Evolutionary conservation across 345 rosid genomes (phyloP), one percentile per base, ranked within the genome.

Genomic region (Euclidium syriacum): DNA sequence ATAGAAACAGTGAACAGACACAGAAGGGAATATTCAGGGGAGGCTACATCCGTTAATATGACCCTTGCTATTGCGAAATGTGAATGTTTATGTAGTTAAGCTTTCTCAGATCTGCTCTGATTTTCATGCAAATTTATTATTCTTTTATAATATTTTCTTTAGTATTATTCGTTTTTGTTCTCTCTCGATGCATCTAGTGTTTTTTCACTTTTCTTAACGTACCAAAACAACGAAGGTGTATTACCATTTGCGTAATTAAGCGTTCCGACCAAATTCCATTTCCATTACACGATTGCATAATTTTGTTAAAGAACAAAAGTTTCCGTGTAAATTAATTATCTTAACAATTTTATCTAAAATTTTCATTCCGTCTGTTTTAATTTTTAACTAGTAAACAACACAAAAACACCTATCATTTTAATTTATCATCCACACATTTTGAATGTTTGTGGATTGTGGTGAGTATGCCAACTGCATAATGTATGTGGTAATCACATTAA

Each of bases 41-140:
- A 71, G 75, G 75, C 65, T 38, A 71, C 19, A 71, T 64, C 60
- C 20, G 65, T 57, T 64, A 48, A 64, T 39, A 40, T 50, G 70
- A 33, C 75, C 74, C 30, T 70, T 71, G 70, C 70, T 20, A 46
- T 47, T 62, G 27, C 57, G 70, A 63, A 62, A 46, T 68, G 52
- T 40, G 72, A 67, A 57, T 29, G 52, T 49, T n/a, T 49, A 38
- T 29, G 3, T 30, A 22, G 20, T 60, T 24, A 58, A 58, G 17
- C 6, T 53, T 60, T 61, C 49, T 61, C 26, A 17, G 19, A 42
- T 60, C 48, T 69, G 11, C 49, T 19, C 42, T 34, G 62, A 61
- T 61, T 44, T 61, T 43, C 62, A 61, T 61, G 73, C 66, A 68
- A n/a, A 32, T 25, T 51, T n/a, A 23, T 23, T 50, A 7, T 49